Percentiles rank a stretch among this genome's conserved stretches.
These are phyloP conservation scores for Colletotrichum sojae DNA, from an alignment of 2,329 filamentous ascomycete species.

Conservation along the genomic window DNA sequence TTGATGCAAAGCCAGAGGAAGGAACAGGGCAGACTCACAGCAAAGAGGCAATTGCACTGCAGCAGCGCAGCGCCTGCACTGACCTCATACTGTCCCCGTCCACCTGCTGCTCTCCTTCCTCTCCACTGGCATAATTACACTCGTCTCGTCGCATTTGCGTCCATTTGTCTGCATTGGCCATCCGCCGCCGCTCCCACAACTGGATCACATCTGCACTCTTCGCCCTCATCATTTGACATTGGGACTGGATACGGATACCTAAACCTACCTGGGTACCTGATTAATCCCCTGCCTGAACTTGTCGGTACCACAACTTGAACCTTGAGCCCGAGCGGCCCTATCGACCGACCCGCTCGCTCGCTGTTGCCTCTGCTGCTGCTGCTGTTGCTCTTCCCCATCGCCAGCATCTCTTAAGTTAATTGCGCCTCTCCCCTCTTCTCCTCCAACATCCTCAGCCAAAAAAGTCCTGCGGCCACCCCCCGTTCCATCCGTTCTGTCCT, in stretches of 20 bases:
- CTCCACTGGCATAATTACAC: conserved; percentile 33
- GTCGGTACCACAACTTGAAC: neutral
- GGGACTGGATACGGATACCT: no score
- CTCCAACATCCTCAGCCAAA: conserved; percentile 17
- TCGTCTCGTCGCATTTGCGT: conserved; percentile 14
- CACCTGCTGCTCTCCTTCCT: conserved; percentile 12
- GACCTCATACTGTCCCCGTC: conserved; percentile 30
- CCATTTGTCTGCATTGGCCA: conserved; percentile 17
- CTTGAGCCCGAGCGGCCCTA: neutral
- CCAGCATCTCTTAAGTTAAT: conserved; percentile 34
- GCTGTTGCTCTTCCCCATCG: conserved; percentile 10
- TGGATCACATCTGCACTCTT: neutral
- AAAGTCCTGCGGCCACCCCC: conserved; percentile 8
- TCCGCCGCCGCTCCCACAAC: neutral
- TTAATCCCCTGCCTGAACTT: neutral
- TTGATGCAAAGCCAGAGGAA: no score
- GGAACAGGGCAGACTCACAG: no score
- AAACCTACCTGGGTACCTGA: neutral
- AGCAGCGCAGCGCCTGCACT: conserved; percentile 19
- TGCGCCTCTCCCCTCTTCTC: conserved; percentile 14
- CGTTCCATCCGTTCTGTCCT: conserved; percentile 12
- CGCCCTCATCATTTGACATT: neutral
- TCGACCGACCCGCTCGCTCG: neutral
- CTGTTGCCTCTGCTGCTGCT: conserved; percentile 4
- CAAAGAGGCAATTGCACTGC: no score